A percentile compares a stretch with the other conserved stretches of the same genome.
phyloP scores from a whole-genome alignment of 768 basidiomycete genomes.

The Agaricus subrufescens region DNA sequence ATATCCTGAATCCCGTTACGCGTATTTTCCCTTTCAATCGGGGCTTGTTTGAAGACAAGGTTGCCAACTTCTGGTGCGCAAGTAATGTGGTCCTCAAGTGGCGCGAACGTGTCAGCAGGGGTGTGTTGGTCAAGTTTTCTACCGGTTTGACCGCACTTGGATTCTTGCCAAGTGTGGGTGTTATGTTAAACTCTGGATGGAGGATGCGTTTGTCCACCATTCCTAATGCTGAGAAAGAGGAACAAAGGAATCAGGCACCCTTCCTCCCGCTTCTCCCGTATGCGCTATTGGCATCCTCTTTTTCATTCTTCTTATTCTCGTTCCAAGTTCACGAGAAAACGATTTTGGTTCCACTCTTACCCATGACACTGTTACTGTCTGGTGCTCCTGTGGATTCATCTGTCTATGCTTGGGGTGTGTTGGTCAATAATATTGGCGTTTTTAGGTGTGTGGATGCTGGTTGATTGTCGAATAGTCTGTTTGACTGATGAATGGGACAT shows the following conservation, averaged over 20 bases:
- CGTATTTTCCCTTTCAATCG: conserved; percentile 92
- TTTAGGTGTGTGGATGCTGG: conserved; percentile 62
- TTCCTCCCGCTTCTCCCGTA: conserved; percentile 72
- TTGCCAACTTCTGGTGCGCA: conserved; percentile 97
- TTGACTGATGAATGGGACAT: conserved; percentile 9
- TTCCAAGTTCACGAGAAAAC: conserved; percentile 98
- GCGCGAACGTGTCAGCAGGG: conserved; percentile 44
- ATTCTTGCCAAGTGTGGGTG: conserved; percentile 58
- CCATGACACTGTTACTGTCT: conserved; percentile 73
- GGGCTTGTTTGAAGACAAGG: conserved; percentile 92
- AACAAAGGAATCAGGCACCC: conserved; percentile 29
- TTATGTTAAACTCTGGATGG: conserved; percentile 32
- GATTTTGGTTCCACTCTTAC: conserved; percentile 81
- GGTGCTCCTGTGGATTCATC: conserved; percentile 48
- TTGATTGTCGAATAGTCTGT: not conserved
- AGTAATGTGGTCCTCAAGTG: conserved; percentile 88
- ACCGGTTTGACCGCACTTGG: conserved; percentile 62
- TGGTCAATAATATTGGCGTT: conserved; percentile 79
- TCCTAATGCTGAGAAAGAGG: conserved; percentile 5
- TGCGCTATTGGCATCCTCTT: conserved; percentile 71
- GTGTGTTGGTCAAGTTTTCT: conserved; percentile 59
- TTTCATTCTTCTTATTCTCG: conserved; percentile 95
- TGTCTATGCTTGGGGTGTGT: conserved; percentile 63
- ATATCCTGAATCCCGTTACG: conserved; percentile 58
- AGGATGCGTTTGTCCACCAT: conserved; percentile 17